Conservation (phyloP, 306 rosid genomes). For the Quercus bicolor region DNA sequence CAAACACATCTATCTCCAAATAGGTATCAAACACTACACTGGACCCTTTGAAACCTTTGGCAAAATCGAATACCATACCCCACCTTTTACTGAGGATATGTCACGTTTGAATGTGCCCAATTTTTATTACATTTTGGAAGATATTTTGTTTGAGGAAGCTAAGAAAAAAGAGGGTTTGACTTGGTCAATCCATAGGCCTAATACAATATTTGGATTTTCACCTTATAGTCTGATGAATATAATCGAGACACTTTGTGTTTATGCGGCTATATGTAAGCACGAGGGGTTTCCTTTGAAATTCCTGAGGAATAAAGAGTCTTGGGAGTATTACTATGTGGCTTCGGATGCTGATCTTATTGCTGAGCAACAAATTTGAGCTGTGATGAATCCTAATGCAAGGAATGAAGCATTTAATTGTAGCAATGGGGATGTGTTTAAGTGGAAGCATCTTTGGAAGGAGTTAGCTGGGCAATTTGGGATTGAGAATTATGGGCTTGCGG, state of each 20-base stretch:
- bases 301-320: slow-evolving; percentile 39
- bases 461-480: slow-evolving; percentile 61
- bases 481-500: slow-evolving; percentile 55
- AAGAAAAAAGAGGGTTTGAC: slow-evolving; percentile 40
- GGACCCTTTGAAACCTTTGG: slow-evolving; percentile 44
- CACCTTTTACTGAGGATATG: background rate
- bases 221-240: slow-evolving; percentile 10
- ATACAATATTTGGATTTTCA: slow-evolving; percentile 5
- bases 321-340: slow-evolving; percentile 36
- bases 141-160: slow-evolving; percentile 42
- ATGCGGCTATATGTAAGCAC: slow-evolving; percentile 67
- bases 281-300: slow-evolving; percentile 48
- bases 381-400: slow-evolving; percentile 59
- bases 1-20: slow-evolving; percentile 64
- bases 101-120: slow-evolving; percentile 27
- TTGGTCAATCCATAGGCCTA: slow-evolving; percentile 61
- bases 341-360: slow-evolving; percentile 72
- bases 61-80: background rate
- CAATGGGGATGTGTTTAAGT: slow-evolving; percentile 58
- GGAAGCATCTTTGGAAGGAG: slow-evolving; percentile 66
- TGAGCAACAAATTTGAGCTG: slow-evolving; percentile 73
- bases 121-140: slow-evolving; percentile 54
- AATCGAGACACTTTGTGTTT: slow-evolving; percentile 36
- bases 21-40: slow-evolving; percentile 47
- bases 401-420: slow-evolving; percentile 56